Base-by-base conservation (phyloP, 2,329 filamentous ascomycete genomes). In the Penicillium sclerotiorum region DNA sequence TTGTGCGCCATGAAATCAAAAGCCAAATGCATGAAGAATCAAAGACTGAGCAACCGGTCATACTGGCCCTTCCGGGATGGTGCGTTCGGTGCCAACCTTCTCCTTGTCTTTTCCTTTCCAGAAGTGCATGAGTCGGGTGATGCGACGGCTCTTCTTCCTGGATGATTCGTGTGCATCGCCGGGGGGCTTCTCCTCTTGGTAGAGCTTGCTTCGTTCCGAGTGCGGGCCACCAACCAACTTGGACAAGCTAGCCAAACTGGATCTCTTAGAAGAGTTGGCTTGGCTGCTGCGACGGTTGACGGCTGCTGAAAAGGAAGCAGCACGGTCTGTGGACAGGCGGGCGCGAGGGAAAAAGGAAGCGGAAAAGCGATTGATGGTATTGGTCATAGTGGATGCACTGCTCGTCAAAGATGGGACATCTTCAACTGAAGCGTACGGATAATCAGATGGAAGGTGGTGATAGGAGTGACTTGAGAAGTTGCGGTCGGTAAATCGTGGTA, bases 391-490 rank as follows among this genome's bases (percentile, higher is more conserved):
- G 1, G 76, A 79, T 33, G 74, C 70, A 56, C 75, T 77, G 58
- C 76, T 77, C 21, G 73, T 78, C 25, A 79, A 62, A 21, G 76
- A 79, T 13, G 76, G 76, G 4, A 78, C 73, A 67, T 79, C 76
- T 36, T 79, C 76, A 35, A 72, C 65, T 1, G 76, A 79, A 28
- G 66, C 67, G 33, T 74, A 73, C 27, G 68, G 65, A 49, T 66
- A 65, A 13, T 75, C 72, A 42, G 68, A 63, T 36, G 64, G 62
- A 18, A 67, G 65, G 35, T 76, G 69, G 36, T 67, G 58, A 33
- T 68, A 68, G 2, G 65, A 65, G 32, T 66, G 63, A 22, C 65
- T 67, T 56, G 64, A 69, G 25, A 69, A 68, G 20, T 68, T 67
- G 37, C 67, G 72, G 39, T 76, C 74, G 2, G 73, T 71, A 8